Base-by-base conservation (phyloP, 164 flowering plant species). In the Chimonanthus salicifolius region DNA sequence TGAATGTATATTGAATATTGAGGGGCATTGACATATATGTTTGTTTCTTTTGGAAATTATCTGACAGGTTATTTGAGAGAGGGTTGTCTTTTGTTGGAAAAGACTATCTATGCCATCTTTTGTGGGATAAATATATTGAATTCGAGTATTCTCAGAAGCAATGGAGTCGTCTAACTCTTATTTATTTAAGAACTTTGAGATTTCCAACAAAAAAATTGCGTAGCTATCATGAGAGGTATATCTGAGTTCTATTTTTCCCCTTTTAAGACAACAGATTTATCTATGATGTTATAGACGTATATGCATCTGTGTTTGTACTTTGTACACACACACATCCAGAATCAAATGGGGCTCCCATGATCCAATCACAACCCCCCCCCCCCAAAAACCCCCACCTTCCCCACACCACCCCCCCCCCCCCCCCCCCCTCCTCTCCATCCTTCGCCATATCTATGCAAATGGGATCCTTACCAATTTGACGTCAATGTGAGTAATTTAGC, bases 71-170 rank as follows among this genome's bases (percentile, higher is more conserved):
- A 75, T 91, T 93, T 75, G 84, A 83, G 65, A 88, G 90, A 80
- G 99, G 83, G 64, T 47, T 93, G 33, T 87, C 93, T 21, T 84
- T 83, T 86, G 92, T 95, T 76, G 92, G 91, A 71, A 95, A 85
- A 74, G 98, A 95, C 82, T 92, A 89, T 77, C 81, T 75, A 68
- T 87, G 98, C 81, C 83, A 90, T 85, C 78, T 75, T 8, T 77
- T 95, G 73, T 93, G 99, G 99, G 98, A 95, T 74, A 86, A 85
- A 72, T 95, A 89, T 82, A 85, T 93, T 72, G 87, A 84, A 70
- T 93, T 84, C 80, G 97, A 91, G 74, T 87, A 83, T 74, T 82
- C 86, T 76, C 94, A 88, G 78, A 84, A 91, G 85, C 85, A 87
- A 44, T 95, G 97, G 98, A 83, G 82, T 74, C 87, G 79, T 51